Evolutionary conservation across 2,329 filamentous ascomycete genomes (phyloP), one percentile per base, ranked within the genome.

Genomic region (Paramyrothecium roridum): DNA sequence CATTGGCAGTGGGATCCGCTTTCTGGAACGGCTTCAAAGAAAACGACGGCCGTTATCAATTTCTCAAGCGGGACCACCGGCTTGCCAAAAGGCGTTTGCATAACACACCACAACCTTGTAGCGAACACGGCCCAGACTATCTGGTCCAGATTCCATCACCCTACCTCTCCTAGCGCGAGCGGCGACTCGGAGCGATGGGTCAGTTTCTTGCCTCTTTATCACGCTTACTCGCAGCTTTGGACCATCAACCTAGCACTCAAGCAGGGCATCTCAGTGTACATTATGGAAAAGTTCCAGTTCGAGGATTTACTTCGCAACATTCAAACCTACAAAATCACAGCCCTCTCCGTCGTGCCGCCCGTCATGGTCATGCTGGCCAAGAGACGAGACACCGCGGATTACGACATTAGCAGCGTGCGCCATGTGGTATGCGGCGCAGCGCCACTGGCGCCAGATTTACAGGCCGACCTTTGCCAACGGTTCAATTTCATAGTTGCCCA

Each of bases 141-240:
- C 48, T 76, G 74, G 64, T 75, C 78, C 63, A 69, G 72, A 21
- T 76, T 75, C 56, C 64, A 71, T 10, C 62, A 71, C 57, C 71
- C 70, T 26, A 71, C 70, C 10, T 68, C 71, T 50, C 54, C 62
- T 2, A 71, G 70, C 57, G 37, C n/a, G 13, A 43, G 37, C n/a
- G n/a, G 37, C 37, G 61, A 69, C 3, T 47, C 71, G 3, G 69
- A 67, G 10, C 70, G 78, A 43, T 81, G 79, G 76, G 62, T 81
- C 26, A 78, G 84, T 50, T 87, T 89, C 65, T 71, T 90, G 13
- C 88, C 88, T 1, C 81, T 88, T 65, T 88, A 86, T 62, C 84
- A 87, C 63, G 82, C 82, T 8, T 83, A 81, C 58, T 80, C 80
- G 2, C 82, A 85, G 64, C 72, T 81, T 3, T 76, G 77, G 54